phyloP scores from a whole-genome alignment of 2,329 filamentous ascomycete species.

The Alternaria alternata region DNA sequence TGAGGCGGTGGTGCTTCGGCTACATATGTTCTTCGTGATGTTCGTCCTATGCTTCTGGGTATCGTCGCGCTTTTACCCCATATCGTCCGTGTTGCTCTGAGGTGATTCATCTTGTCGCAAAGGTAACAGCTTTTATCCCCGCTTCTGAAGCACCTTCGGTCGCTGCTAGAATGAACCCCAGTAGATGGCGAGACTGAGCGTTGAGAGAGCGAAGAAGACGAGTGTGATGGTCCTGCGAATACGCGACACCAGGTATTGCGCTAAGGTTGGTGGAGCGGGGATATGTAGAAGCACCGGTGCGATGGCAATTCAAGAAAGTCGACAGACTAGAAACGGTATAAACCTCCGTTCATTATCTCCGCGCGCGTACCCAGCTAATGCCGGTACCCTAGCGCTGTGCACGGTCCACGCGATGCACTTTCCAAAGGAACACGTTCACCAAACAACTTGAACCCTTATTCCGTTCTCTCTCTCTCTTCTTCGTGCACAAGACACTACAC shows the following conservation, averaged over 20 bases:
- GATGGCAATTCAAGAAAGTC: conserved; percentile 5
- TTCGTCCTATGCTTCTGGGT: conserved; percentile 10
- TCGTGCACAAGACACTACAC: background rate
- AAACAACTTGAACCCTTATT: conserved; percentile 10
- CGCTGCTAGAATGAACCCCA: background rate
- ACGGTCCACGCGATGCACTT: conserved; percentile 25
- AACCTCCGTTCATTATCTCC: conserved; percentile 22
- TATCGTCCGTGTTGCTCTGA: conserved; percentile 15
- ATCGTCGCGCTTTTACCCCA: conserved; percentile 4
- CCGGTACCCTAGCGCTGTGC: conserved; percentile 3
- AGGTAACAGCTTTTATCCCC: conserved; percentile 4
- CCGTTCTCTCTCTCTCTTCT: background rate
- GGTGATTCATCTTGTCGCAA: conserved; percentile 22
- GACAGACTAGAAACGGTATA: conserved; percentile 11
- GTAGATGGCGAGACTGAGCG: background rate
- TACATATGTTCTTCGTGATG: conserved; percentile 25
- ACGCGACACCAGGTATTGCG: background rate
- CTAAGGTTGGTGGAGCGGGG: background rate
- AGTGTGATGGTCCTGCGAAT: background rate
- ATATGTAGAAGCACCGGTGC: background rate
- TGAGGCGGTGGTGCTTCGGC: conserved; percentile 21
- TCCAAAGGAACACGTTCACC: conserved; percentile 23
- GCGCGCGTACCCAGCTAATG: conserved; percentile 24
- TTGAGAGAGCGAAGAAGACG: background rate
- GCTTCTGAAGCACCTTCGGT: conserved; percentile 1